phyloP scores from a whole-genome alignment of 2,329 filamentous ascomycete species.

The Colletotrichum musae region DNA sequence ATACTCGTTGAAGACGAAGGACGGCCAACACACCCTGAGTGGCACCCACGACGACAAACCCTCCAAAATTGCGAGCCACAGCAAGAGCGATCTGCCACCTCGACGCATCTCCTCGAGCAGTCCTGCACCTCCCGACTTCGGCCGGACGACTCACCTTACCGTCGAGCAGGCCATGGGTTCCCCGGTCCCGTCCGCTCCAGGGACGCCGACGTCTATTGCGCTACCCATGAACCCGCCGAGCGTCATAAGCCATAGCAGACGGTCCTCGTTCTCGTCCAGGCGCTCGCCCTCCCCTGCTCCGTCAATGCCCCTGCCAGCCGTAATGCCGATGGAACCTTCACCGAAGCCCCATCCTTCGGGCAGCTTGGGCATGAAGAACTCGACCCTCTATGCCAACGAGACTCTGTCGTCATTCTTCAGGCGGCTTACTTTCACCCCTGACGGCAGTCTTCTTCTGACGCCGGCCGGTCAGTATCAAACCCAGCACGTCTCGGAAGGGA shows the following conservation, averaged over 20 bases:
- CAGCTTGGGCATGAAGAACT: constrained; percentile 81
- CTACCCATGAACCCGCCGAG: constrained; percentile 96
- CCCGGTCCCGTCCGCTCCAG: constrained; percentile 90
- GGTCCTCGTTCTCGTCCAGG: constrained; percentile 92
- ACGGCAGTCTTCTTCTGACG: constrained; percentile 93
- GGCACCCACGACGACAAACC: constrained; percentile 74
- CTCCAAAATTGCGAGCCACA: constrained; percentile 83
- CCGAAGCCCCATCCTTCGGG: constrained; percentile 79
- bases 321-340: constrained; percentile 93
- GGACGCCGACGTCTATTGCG: constrained; percentile 91
- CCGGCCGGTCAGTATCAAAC: constrained; percentile 96
- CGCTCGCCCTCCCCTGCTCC: constrained; percentile 94
- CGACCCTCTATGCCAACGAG: constrained; percentile 95
- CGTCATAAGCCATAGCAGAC: constrained; percentile 71
- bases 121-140: constrained; percentile 88
- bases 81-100: constrained; percentile 90
- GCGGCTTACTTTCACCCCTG: constrained; percentile 92
- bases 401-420: constrained; percentile 98
- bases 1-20: constrained; percentile 95
- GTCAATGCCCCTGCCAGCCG: constrained; percentile 92
- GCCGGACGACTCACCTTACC: constrained; percentile 75
- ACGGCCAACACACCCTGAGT: constrained; percentile 88
- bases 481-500: constrained; percentile 75
- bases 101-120: constrained; percentile 92
- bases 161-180: constrained; percentile 76